Base-by-base conservation (phyloP, 2,329 filamentous ascomycete genomes). In the Thermomyces lanuginosus region DNA sequence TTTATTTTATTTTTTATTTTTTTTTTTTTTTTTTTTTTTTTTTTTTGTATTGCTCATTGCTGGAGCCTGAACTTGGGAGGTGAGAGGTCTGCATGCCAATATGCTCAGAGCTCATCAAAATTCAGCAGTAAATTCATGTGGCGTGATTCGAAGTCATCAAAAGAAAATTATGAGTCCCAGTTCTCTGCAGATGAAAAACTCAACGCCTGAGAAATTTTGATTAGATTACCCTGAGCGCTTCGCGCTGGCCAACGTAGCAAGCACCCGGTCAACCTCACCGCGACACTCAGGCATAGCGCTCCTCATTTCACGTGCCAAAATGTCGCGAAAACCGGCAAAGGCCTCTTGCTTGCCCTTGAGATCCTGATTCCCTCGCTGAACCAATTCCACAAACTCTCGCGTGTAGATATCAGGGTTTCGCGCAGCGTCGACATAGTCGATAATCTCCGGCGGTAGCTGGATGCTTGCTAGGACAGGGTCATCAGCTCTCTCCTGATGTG, bases 371-470 rank as follows among this genome's bases (percentile, higher is more conserved):
- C 64, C 62, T 34, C 63, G 58, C 51, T 73, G 69, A 6, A 71
- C 66, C 15, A 67, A 54, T 48, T 76, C 70, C 22, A 75, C 66
- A 36, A 74, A 72, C 38, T 75, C 69, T 23, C 70, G 61, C 6
- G 69, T 74, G 48, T 72, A 75, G 37, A 75, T 73, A 39, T 75
- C 70, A 5, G 70, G 71, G 40, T 76, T 76, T 12, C 70, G 64
- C 10, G 66, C 63, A 11, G 61, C 56, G 39, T 74, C 69, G 17
- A 76, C 67, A 43, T 74, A 76, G 29, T 61, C 58, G 36, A 72
- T 64, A 16, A 75, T 66, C 37, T 74, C 69, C 4, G 66, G 60
- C 0, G 71, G 69, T 2, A 75, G 60, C 24, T 63, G 54, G 31
- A 69, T 59, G 28, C 56, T 53, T 11, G 64, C 51, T 10, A 60